Evolutionary conservation across 306 rosid genomes (phyloP).

Genomic region (Oxytropis ochrocephala): DNA sequence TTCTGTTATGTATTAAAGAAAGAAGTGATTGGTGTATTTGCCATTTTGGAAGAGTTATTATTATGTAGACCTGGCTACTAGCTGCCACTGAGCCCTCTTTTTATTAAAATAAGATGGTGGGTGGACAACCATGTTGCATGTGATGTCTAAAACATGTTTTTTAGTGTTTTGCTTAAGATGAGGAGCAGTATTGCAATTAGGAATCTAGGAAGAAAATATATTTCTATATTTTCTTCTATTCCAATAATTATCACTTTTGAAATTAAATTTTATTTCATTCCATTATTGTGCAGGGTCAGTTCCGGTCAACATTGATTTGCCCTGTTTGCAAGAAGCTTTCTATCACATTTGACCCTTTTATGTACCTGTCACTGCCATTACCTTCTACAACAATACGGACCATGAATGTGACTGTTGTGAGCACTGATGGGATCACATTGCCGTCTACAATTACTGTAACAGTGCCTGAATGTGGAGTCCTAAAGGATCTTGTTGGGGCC

Average conservation of each 20-base stretch:
- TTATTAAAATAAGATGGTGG: slow-evolving; percentile 10
- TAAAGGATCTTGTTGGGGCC: slow-evolving; percentile 57
- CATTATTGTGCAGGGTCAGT: slow-evolving; percentile 62
- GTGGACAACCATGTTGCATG: background rate
- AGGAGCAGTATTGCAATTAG: background rate
- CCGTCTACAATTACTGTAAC: slow-evolving; percentile 46
- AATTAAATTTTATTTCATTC: slow-evolving; percentile 11
- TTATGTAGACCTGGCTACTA: background rate
- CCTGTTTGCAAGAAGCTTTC: slow-evolving; percentile 71
- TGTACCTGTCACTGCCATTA: slow-evolving; percentile 80
- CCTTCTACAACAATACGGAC: slow-evolving; percentile 64
- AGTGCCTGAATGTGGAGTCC: slow-evolving; percentile 48
- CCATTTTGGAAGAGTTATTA: background rate
- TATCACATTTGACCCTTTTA: slow-evolving; percentile 86
- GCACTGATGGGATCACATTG: slow-evolving; percentile 48
- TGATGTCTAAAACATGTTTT: background rate
- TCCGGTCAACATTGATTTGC: slow-evolving; percentile 73
- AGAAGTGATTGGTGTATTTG: background rate
- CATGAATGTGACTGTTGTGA: slow-evolving; percentile 62
- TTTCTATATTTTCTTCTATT: background rate
- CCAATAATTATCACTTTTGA: background rate
- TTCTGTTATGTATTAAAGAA: slow-evolving; percentile 3
- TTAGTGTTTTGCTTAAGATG: background rate
- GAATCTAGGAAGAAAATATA: background rate
- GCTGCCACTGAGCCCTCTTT: slow-evolving; percentile 1